Evolutionary conservation across 805 yeast species (phyloP).

Genomic region (Zygotorulaspora chibaensis): DNA sequence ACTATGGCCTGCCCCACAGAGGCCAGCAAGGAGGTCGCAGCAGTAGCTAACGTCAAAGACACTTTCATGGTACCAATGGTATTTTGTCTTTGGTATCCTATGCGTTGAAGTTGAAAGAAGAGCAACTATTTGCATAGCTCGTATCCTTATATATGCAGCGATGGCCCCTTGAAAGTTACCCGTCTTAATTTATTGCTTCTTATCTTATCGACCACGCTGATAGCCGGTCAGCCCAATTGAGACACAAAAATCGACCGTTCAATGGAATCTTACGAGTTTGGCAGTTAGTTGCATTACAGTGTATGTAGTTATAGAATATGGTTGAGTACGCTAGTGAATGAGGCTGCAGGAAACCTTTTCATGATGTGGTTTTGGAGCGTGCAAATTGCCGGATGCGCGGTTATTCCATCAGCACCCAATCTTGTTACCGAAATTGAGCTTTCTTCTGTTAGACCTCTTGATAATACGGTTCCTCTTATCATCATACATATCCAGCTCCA

Average conservation of each 20-base stretch:
- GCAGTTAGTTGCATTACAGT: neutral
- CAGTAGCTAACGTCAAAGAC: constrained; percentile 16
- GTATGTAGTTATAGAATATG: neutral
- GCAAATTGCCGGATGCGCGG: no score
- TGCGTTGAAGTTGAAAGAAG: neutral
- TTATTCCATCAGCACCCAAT: neutral
- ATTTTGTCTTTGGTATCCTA: no score
- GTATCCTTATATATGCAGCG: neutral
- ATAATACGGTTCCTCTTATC: constrained; percentile 24
- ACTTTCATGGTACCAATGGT: constrained; percentile 9
- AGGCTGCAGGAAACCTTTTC: neutral
- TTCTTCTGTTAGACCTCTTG: constrained; percentile 22
- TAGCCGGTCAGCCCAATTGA: no score
- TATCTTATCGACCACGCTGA: neutral
- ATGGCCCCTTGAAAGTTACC: neutral
- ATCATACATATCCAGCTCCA: constrained; percentile 19
- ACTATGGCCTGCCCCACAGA: constrained; percentile 23
- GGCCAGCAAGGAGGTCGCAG: constrained; percentile 8
- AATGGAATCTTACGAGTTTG: no score
- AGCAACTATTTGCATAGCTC: neutral
- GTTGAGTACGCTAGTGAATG: neutral
- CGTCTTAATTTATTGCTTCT: neutral
- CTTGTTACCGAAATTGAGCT: constrained; percentile 4
- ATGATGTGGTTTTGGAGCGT: neutral
- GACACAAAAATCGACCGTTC: neutral